Percentiles rank a stretch among this genome's conserved stretches.
These are phyloP conservation scores for Syzygium aromaticum DNA, from an alignment of 345 rosid species.

Conservation along the genomic window DNA sequence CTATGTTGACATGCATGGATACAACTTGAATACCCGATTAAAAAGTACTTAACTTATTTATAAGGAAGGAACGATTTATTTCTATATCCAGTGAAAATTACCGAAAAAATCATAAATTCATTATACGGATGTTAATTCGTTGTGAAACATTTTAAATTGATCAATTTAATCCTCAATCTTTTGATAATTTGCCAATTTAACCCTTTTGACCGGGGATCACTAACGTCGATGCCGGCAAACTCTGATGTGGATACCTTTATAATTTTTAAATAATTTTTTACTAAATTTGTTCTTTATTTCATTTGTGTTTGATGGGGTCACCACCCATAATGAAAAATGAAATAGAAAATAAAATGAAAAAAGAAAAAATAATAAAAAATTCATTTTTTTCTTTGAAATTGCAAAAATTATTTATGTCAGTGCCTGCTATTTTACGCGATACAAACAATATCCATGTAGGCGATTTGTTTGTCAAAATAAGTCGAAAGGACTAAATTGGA, in stretches of 20 bases:
- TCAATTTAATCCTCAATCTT: background rate
- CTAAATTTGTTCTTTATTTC: background rate
- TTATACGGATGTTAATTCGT: rapidly evolving
- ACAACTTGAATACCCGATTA: background rate
- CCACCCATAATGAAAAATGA: too few species aligned
- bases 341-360: too few species aligned
- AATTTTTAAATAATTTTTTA: too few species aligned
- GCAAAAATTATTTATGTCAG: background rate
- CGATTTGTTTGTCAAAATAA: too few species aligned
- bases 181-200: too few species aligned
- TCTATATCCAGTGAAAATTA: background rate
- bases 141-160: background rate
- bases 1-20: background rate
- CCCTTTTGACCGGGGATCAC: too few species aligned
- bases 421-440: rapidly evolving
- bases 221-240: rapidly evolving
- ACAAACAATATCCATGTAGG: rapidly evolving
- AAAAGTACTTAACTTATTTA: background rate
- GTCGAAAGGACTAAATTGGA: too few species aligned
- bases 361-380: too few species aligned
- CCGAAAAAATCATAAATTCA: background rate
- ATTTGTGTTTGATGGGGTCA: background rate
- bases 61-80: background rate
- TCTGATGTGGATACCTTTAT: background rate
- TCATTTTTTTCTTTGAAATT: too few species aligned